Conservation (phyloP, 305 asterid genomes). For the Fraxinus nigra region DNA sequence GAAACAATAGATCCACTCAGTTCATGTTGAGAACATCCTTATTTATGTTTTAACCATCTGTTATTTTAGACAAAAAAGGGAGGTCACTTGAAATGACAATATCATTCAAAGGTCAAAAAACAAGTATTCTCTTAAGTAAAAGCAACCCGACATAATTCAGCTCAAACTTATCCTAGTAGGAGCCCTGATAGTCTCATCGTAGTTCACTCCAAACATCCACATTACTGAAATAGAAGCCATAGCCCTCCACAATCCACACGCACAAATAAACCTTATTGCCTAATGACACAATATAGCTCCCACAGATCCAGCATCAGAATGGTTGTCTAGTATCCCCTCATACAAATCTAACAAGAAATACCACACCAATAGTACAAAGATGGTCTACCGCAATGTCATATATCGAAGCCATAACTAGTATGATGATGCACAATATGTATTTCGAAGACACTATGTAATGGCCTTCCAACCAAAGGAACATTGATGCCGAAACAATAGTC, state of each 20-base stretch:
- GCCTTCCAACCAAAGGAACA: neutral
- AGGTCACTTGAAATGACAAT: neutral
- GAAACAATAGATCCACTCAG: neutral
- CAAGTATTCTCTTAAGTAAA: neutral
- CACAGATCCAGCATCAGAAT: neutral
- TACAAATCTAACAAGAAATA: neutral
- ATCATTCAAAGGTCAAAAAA: neutral
- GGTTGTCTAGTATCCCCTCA: neutral
- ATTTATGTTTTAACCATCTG: neutral
- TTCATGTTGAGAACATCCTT: neutral
- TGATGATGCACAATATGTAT: neutral
- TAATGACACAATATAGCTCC: neutral
- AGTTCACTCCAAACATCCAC: neutral
- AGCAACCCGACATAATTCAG: neutral
- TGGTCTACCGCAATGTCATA: neutral
- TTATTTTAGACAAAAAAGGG: neutral
- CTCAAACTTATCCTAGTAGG: neutral
- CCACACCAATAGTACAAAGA: neutral
- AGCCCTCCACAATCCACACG: neutral
- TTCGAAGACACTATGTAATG: neutral
- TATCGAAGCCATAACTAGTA: neutral
- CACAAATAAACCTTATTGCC: neutral
- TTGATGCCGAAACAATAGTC: neutral
- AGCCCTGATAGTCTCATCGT: neutral
- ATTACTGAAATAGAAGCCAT: neutral